Evolutionary conservation across 164 flowering plant species (phyloP).

Genomic region (Chloranthus sessilifolius): DNA sequence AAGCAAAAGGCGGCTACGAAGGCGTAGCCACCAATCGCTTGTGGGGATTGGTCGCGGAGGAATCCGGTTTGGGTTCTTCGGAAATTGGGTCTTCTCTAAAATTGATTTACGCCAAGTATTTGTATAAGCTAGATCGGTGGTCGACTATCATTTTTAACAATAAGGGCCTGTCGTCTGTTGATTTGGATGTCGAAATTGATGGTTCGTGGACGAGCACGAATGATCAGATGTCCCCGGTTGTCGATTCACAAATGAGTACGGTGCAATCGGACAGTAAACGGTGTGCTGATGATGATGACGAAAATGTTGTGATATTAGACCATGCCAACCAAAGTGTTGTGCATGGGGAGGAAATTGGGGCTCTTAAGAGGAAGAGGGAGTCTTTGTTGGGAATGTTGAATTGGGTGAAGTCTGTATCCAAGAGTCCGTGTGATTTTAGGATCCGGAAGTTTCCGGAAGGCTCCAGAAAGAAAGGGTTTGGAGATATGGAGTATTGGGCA

Average conservation of each 20-base stretch:
- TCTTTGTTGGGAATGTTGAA: constrained; percentile 31
- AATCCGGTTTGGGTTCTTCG: constrained; percentile 32
- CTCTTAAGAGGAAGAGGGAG: constrained; percentile 48
- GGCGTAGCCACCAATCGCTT: constrained; percentile 25
- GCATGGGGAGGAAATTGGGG: neutral
- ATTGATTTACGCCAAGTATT: constrained; percentile 52
- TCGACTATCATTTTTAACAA: constrained; percentile 18
- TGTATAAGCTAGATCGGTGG: constrained; percentile 37
- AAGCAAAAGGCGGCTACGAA: constrained; percentile 46
- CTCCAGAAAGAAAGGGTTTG: constrained; percentile 32
- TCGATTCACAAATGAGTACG: neutral
- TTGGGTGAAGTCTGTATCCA: constrained; percentile 53
- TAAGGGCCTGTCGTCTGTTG: constrained; percentile 10
- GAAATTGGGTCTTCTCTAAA: constrained; percentile 31
- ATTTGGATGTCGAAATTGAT: constrained; percentile 24
- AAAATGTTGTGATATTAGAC: neutral
- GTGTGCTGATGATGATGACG: neutral
- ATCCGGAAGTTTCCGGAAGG: constrained; percentile 35
- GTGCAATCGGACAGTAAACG: neutral
- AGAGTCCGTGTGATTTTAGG: constrained; percentile 47
- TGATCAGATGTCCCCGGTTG: no score
- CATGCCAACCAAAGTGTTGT: no score
- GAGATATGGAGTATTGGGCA: constrained; percentile 36
- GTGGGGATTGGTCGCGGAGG: constrained; percentile 47
- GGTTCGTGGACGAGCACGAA: constrained; percentile 3